Base-by-base conservation (phyloP, 1,139 yeast species). In the Trichomonascaceae sp. region DNA sequence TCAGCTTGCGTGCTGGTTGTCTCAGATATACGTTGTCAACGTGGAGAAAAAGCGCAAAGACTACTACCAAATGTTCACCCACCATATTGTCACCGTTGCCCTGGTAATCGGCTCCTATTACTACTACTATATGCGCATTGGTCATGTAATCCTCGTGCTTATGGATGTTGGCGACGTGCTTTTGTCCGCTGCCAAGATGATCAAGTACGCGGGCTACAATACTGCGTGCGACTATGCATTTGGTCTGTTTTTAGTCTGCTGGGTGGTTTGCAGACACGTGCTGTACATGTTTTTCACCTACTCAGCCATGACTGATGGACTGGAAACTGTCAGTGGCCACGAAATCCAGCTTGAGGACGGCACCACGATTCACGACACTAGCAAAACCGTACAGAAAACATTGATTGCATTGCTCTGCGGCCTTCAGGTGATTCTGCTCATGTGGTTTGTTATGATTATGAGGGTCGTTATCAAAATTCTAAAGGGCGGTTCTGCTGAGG, bases 111-210 rank as follows among this genome's bases (percentile, higher is more conserved):
- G 92, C 1, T 77, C 92, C 2, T 85, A 84, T 54, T 65, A 66
- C 48, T 75, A 71, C 51, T 75, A 79, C 56, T 79, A 73, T 54
- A 73, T 76, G 27, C 67, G 85, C 30, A 71, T 82, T 37, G 96
- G 96, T 22, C 82, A 82, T 56, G 69, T 77, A 30, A 76, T 85
- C 32, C 59, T 82, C 46, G 67, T 77, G 45, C 60, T 81, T 42
- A 84, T 85, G 94, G 95, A 85, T 57, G 63, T 74, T 25, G 92
- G 76, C 31, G 96, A 85, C 53, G 71, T 77, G 29, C 62, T 74
- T 43, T 62, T 85, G 29, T 64, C 89, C 1, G 57, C 65, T 2
- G 94, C 95, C 15, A 85, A 85, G 54, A 63, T 82, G 59, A 62
- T 82, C 45, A 79, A 76, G 52, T 85, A 85, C 54, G 65, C 78